Conservation (phyloP, 169 alveolate species). For the Cryptosporidium tyzzeri region DNA sequence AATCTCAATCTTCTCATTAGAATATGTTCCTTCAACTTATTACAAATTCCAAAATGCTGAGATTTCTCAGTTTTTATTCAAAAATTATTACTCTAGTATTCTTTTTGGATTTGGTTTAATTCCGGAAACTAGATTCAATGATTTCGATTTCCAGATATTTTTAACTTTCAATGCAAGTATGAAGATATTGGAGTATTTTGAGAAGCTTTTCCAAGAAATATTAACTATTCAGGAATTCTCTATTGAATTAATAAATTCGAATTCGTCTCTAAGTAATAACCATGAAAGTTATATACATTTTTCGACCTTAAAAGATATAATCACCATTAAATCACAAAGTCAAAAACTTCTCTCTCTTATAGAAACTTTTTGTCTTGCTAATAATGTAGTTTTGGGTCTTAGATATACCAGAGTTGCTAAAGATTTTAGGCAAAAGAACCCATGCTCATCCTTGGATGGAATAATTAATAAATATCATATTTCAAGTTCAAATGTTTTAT, state of each 20-base stretch:
- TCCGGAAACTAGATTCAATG: conserved; percentile 9
- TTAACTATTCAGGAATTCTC: conserved; percentile 12
- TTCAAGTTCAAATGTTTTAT: background rate
- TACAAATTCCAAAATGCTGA: background rate
- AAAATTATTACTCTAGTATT: conserved; percentile 24
- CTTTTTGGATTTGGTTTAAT: conserved; percentile 15
- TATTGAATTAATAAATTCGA: background rate
- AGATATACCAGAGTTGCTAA: conserved; percentile 30
- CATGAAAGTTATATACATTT: background rate
- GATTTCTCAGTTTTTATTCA: background rate
- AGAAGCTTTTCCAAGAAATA: conserved; percentile 34
- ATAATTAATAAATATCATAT: conserved; percentile 19
- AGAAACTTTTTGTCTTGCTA: background rate
- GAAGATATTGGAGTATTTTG: conserved; percentile 32
- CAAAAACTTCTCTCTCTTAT: background rate
- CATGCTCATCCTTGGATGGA: background rate
- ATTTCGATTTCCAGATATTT: conserved; percentile 32
- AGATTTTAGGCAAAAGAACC: conserved; percentile 11
- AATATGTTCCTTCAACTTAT: conserved; percentile 3
- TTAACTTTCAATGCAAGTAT: conserved; percentile 30
- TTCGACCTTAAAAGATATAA: background rate
- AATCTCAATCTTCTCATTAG: conserved; percentile 1
- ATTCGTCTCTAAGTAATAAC: background rate
- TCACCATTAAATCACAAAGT: background rate
- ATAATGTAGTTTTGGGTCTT: background rate